Base-by-base conservation (phyloP, 2,329 filamentous ascomycete genomes). In the Trichophyton simii region DNA sequence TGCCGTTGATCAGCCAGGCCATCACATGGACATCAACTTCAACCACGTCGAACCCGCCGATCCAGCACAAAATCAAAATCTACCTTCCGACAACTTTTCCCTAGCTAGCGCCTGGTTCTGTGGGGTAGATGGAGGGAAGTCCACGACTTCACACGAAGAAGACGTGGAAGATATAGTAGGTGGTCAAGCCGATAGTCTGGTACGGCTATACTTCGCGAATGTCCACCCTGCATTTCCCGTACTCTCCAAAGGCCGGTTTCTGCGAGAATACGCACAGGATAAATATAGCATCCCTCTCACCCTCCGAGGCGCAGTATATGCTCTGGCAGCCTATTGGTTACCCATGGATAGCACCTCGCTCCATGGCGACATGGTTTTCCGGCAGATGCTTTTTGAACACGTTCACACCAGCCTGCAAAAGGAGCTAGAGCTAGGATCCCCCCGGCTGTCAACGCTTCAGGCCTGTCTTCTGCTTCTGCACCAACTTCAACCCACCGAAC, bases 131-230 rank as follows among this genome's bases (percentile, higher is more conserved):
- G 63, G 67, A 4, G 73, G 72, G 20, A 74, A 75, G 60, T 59
- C 70, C 36, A 64, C 67, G 13, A 73, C 76, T 4, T 79, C 78
- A 0, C 71, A 76, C 13, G 68, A 67, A 7, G 79, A 13, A 11
- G 68, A 67, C 7, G 79, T 79, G 48, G 78, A 80, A 66, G 66
- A 66, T 7, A 71, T 74, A 31, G 76, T 79, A 1, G 71, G 69
- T 62, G 73, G 72, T 3, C 72, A 77, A 63, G 75, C 73, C 0
- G 72, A 75, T 41, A 69, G 70, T 22, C 71, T 80, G 3, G 70
- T 80, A 15, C 72, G 75, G 1, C 68, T 79, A 0, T 80, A 75
- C 67, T 80, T 79, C 64, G 71, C 71, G 55, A 73, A 78, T 57
- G 72, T 80, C 18, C 78, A 80, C 60, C 75, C 76, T 0, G 71